Evolutionary conservation across 2,329 filamentous ascomycete species (phyloP).

Genomic region (Pseudogymnoascus sp.): DNA sequence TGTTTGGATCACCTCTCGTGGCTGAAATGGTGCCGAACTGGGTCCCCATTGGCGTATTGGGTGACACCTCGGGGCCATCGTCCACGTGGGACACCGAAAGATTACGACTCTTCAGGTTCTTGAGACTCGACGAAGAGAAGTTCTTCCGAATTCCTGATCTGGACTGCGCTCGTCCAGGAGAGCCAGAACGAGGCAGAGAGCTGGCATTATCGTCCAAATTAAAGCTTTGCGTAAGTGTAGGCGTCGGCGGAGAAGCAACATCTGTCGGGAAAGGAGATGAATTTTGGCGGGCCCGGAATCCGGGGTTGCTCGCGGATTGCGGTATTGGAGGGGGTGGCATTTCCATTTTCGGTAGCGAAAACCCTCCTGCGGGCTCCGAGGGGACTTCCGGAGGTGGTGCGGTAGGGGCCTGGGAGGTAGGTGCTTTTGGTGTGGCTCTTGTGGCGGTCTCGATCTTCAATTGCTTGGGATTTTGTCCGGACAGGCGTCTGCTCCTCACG

Average conservation of each 20-base stretch:
- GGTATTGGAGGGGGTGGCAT: slow-evolving; percentile 20
- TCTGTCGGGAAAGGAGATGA: slow-evolving; percentile 24
- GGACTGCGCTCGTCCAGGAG: slow-evolving; percentile 42
- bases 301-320: slow-evolving; percentile 14
- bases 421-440: slow-evolving; percentile 13
- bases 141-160: slow-evolving; percentile 49
- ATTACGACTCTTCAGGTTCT: slow-evolving; percentile 65
- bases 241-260: slow-evolving; percentile 24
- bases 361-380: slow-evolving; percentile 6
- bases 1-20: slow-evolving; percentile 33
- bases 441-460: slow-evolving; percentile 76
- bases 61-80: slow-evolving; percentile 54
- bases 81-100: slow-evolving; percentile 57
- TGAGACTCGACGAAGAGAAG: slow-evolving; percentile 60
- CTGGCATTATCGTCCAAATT: slow-evolving; percentile 30
- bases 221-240: slow-evolving; percentile 22
- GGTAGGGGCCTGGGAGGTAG: not conserved
- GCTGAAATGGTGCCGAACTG: slow-evolving; percentile 43
- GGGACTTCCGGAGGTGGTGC: not conserved
- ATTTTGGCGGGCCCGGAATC: slow-evolving; percentile 16
- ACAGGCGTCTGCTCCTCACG: slow-evolving; percentile 71
- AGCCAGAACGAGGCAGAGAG: slow-evolving; percentile 37
- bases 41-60: slow-evolving; percentile 64
- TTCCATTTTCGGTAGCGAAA: slow-evolving; percentile 18
- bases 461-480: slow-evolving; percentile 70